phyloP scores from a whole-genome alignment of 2,329 filamentous ascomycete species.

The Pyrenophora graminea region DNA sequence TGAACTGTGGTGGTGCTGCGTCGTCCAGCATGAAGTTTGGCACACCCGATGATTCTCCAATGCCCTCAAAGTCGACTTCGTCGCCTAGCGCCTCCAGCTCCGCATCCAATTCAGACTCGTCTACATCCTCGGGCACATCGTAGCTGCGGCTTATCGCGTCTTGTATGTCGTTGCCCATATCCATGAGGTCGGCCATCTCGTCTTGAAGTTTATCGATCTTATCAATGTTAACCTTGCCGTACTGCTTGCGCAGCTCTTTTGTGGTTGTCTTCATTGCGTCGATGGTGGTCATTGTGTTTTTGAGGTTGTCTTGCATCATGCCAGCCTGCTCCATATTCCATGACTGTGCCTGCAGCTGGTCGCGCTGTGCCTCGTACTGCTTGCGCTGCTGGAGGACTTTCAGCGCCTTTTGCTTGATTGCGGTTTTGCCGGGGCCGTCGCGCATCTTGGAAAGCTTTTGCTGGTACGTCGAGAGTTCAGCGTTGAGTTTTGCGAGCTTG shows the following conservation, averaged over 20 bases:
- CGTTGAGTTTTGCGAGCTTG: constrained; percentile 89
- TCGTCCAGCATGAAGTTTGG: constrained; percentile 92
- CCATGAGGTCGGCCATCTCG: constrained; percentile 98
- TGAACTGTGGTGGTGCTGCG: constrained; percentile 78
- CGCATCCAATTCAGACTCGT: constrained; percentile 93
- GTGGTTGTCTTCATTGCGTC: constrained; percentile 97
- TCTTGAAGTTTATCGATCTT: constrained; percentile 98
- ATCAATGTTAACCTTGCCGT: constrained; percentile 95
- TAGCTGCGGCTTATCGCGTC: constrained; percentile 90
- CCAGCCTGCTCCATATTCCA: constrained; percentile 99
- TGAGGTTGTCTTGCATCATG: constrained; percentile 98
- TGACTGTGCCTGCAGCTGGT: constrained; percentile 89
- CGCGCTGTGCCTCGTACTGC: constrained; percentile 90
- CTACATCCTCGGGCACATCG: constrained; percentile 94
- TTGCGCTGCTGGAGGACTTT: constrained; percentile 93
- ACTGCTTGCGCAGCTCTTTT: constrained; percentile 89
- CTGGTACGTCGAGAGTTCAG: constrained; percentile 87
- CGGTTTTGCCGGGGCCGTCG: constrained; percentile 89
- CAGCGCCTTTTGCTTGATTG: constrained; percentile 90
- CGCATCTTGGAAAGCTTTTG: constrained; percentile 88
- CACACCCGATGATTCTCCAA: constrained; percentile 63
- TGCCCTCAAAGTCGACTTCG: constrained; percentile 84
- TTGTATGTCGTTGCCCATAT: constrained; percentile 97
- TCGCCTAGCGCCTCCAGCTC: constrained; percentile 93
- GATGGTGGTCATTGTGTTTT: constrained; percentile 97